A percentile compares a stretch with the other conserved stretches of the same genome.
phyloP scores from a whole-genome alignment of 306 rosid genomes.

The Adenanthera pavonina region DNA sequence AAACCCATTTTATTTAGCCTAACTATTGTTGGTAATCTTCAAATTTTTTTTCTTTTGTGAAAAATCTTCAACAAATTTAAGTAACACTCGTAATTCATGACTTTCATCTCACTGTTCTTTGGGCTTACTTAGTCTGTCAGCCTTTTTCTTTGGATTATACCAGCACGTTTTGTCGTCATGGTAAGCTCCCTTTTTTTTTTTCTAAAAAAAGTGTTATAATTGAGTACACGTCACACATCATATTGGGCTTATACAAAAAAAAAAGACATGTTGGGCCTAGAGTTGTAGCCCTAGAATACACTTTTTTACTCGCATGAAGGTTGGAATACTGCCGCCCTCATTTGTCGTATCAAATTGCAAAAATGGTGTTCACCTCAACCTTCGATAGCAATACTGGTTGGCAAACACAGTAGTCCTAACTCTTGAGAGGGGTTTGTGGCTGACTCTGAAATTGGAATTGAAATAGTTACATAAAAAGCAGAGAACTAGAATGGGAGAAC shows the following conservation, averaged over 20 bases:
- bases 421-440: not conserved
- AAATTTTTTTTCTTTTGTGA: no score
- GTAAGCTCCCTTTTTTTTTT: not conserved
- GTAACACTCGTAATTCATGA: not conserved
- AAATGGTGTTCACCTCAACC: not conserved
- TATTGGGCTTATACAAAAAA: not conserved
- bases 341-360: not conserved
- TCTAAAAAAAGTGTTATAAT: no score
- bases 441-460: not conserved
- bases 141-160: not conserved
- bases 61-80: not conserved
- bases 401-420: not conserved
- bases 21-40: no score
- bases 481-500: conserved; percentile 47
- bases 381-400: no score
- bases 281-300: conserved; percentile 22
- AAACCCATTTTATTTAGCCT: no score
- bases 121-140: not conserved
- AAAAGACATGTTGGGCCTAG: conserved; percentile 28
- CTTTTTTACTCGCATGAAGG: not conserved
- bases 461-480: not conserved
- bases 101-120: no score
- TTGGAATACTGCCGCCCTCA: not conserved
- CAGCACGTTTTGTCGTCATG: not conserved
- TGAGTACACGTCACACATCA: no score